These are phyloP conservation scores for Dendrobium officinale DNA, from an alignment of 106 monocot genomes.

Conservation along the genomic window DNA sequence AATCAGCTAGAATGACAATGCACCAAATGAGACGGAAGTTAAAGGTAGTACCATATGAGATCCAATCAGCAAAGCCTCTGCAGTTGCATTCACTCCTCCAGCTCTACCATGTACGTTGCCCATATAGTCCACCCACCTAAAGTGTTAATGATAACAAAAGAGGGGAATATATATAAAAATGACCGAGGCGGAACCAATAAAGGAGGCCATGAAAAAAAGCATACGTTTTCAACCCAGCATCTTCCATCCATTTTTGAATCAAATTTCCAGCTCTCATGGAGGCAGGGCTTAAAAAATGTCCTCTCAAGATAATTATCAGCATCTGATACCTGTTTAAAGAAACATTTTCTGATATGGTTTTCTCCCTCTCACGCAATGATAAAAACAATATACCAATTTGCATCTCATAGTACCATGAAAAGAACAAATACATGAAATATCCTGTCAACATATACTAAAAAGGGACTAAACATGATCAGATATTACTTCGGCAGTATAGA, in stretches of 20 bases:
- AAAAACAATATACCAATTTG: not conserved
- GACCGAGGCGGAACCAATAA: not conserved
- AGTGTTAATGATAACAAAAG: not conserved
- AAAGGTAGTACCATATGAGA: slow-evolving; percentile 61
- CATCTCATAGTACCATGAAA: not conserved
- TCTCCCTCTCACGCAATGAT: not conserved
- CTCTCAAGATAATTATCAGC: slow-evolving; percentile 75
- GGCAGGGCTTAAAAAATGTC: slow-evolving; percentile 86
- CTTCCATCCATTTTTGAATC: slow-evolving; percentile 85
- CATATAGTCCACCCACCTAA: slow-evolving; percentile 88
- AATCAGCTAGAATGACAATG: not conserved
- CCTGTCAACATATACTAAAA: not conserved
- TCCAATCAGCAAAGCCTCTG: slow-evolving; percentile 64
- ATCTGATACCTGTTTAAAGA: slow-evolving; percentile 70
- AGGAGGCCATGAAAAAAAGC: not conserved
- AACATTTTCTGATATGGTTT: not conserved
- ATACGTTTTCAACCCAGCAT: slow-evolving; percentile 87
- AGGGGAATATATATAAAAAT: not conserved
- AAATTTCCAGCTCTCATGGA: slow-evolving; percentile 55
- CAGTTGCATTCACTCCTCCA: slow-evolving; percentile 41
- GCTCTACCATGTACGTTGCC: slow-evolving; percentile 85
- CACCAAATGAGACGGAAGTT: not conserved
- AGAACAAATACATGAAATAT: not conserved
- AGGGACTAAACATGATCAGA: not conserved
- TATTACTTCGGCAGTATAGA: not conserved